phyloP scores from a whole-genome alignment of 495 filamentous ascomycete species.

The Xylaria longipes region DNA sequence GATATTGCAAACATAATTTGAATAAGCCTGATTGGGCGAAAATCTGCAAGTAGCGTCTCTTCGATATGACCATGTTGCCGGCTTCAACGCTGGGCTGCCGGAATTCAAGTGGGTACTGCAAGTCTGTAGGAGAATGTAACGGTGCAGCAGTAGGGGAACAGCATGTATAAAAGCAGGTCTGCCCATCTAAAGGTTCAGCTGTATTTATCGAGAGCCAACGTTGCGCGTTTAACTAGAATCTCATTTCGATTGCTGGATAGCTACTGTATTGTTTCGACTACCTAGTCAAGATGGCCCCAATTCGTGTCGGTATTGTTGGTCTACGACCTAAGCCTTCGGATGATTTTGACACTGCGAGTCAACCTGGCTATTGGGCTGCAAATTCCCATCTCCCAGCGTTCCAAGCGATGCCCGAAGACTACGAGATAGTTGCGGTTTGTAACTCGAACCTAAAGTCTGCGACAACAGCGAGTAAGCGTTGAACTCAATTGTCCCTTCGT shows the following conservation, averaged over 20 bases:
- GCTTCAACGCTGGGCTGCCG: background rate
- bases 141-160: no score
- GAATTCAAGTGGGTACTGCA: background rate
- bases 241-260: background rate
- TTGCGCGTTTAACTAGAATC: background rate
- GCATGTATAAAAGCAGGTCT: constrained; percentile 2
- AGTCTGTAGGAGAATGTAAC: background rate
- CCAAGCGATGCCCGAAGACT: constrained; percentile 38
- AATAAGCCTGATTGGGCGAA: background rate
- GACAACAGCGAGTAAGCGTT: constrained; percentile 39
- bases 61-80: background rate
- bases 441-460: constrained; percentile 55
- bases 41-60: background rate
- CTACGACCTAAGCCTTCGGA: background rate
- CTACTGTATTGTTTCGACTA: background rate
- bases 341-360: no score
- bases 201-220: background rate
- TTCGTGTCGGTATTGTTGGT: constrained; percentile 19
- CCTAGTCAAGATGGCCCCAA: constrained; percentile 1
- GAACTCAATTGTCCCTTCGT: background rate
- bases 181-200: background rate
- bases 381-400: constrained; percentile 54
- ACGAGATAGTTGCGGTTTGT: constrained; percentile 56
- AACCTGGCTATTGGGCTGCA: constrained; percentile 45
- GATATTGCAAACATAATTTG: background rate